Percentiles rank a stretch among this genome's conserved stretches.
phyloP scores from a whole-genome alignment of 2,329 filamentous ascomycete genomes.

The Arthrocladium fulminans region DNA sequence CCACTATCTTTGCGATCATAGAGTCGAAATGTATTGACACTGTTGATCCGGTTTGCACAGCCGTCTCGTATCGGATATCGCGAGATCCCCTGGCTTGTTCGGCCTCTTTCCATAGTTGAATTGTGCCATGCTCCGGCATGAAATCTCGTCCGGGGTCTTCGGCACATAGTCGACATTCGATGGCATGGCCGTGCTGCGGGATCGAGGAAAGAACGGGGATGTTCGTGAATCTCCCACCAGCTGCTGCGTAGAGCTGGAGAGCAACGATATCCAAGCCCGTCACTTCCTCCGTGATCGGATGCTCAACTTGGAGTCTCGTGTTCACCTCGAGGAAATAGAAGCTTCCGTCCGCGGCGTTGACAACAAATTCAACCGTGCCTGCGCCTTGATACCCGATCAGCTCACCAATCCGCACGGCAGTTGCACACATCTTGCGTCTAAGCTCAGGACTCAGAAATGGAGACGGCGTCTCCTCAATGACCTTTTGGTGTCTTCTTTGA shows the following conservation, averaged over 20 bases:
- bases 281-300: conserved; percentile 36
- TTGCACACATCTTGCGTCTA: conserved; percentile 29
- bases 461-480: conserved; percentile 42
- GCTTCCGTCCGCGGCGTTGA: conserved; percentile 30
- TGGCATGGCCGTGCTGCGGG: neutral
- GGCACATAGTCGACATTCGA: neutral
- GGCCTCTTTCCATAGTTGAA: neutral
- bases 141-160: neutral
- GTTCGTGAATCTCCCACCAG: neutral
- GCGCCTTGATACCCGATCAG: conserved; percentile 34
- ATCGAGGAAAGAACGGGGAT: neutral
- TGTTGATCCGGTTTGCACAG: neutral
- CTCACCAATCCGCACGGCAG: conserved; percentile 31
- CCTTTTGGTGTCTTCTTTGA: conserved; percentile 45
- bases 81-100: too few species aligned
- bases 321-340: conserved; percentile 46
- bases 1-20: neutral
- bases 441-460: conserved; percentile 27
- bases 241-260: conserved; percentile 30
- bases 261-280: conserved; percentile 34
- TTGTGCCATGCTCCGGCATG: neutral
- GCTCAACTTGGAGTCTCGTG: conserved; percentile 43
- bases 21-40: neutral
- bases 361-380: conserved; percentile 41
- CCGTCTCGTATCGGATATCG: neutral